Evolutionary conservation across 495 filamentous ascomycete genomes (phyloP).

Genomic region (Massariosphaeria phaeospora): DNA sequence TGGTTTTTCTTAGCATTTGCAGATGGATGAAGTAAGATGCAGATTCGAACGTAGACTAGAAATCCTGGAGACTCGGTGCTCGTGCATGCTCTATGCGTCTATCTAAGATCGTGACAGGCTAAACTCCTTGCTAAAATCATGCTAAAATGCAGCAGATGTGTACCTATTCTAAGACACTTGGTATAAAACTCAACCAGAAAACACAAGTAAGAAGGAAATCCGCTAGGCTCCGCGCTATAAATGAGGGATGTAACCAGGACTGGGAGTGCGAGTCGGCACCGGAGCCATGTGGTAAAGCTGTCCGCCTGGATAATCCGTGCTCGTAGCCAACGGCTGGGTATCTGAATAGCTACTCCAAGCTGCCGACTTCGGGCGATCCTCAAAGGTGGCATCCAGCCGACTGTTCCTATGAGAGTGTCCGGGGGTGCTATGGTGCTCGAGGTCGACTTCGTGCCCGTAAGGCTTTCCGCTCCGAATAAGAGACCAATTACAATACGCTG

Average conservation of each 20-base stretch:
- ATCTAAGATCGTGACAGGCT: no score
- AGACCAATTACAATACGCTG: conserved; percentile 21
- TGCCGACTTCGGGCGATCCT: conserved; percentile 2
- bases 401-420: background rate
- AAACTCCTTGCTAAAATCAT: no score
- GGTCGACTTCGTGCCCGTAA: conserved; percentile 14
- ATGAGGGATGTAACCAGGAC: background rate
- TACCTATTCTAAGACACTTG: no score
- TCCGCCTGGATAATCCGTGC: background rate
- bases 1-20: no score
- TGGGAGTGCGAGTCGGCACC: conserved; percentile 8
- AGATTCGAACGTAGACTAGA: no score
- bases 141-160: no score
- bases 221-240: no score
- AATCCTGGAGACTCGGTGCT: no score
- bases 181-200: no score
- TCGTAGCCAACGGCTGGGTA: conserved; percentile 1
- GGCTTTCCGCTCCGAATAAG: conserved; percentile 21
- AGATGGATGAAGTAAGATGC: no score
- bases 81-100: no score
- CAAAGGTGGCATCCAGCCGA: background rate
- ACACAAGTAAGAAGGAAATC: no score
- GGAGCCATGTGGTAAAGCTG: conserved; percentile 4
- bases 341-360: conserved; percentile 10
- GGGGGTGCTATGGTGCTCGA: conserved; percentile 11